phyloP scores from a whole-genome alignment of 1,139 yeast species.

The Blastobotrys apis region DNA sequence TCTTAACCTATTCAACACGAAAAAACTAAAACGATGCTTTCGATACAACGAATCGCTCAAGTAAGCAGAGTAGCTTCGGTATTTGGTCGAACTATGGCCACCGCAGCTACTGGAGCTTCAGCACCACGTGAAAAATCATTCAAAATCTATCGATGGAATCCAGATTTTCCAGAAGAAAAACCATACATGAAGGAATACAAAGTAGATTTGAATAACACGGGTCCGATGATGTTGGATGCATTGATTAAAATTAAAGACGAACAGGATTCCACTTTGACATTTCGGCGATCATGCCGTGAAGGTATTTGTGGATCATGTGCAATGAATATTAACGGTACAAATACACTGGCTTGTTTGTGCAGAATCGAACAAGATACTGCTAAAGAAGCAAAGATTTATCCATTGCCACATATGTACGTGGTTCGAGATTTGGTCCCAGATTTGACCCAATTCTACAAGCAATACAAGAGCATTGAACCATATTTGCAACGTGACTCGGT shows the following conservation, averaged over 20 bases:
- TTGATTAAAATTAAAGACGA: conserved; percentile 91
- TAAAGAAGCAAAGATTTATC: conserved; percentile 84
- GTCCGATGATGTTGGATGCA: conserved; percentile 98
- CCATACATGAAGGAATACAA: conserved; percentile 82
- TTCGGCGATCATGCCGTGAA: conserved; percentile 98
- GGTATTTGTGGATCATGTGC: conserved; percentile 99
- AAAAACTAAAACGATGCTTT: too few relatives aligned
- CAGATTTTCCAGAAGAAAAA: conserved; percentile 91
- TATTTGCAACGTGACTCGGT: conserved; percentile 77
- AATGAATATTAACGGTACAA: conserved; percentile 97
- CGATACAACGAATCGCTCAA: too few relatives aligned
- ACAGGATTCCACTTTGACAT: conserved; percentile 90
- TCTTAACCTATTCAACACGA: too few relatives aligned
- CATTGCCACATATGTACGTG: conserved; percentile 97
- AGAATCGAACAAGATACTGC: conserved; percentile 76
- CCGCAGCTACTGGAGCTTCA: conserved; percentile 7
- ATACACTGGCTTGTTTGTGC: conserved; percentile 95
- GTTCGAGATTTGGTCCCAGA: conserved; percentile 98
- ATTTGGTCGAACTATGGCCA: too few relatives aligned
- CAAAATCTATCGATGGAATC: conserved; percentile 97
- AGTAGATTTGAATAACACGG: conserved; percentile 84
- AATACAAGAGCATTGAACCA: conserved; percentile 97
- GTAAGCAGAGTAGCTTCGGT: too few relatives aligned
- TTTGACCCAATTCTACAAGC: conserved; percentile 95
- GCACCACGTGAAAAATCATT: conserved; percentile 68